Percentiles rank a stretch among this genome's conserved stretches.
Conservation (phyloP, 1,284 basidiomycete species). For the Cryptococcus wingfieldii region DNA sequence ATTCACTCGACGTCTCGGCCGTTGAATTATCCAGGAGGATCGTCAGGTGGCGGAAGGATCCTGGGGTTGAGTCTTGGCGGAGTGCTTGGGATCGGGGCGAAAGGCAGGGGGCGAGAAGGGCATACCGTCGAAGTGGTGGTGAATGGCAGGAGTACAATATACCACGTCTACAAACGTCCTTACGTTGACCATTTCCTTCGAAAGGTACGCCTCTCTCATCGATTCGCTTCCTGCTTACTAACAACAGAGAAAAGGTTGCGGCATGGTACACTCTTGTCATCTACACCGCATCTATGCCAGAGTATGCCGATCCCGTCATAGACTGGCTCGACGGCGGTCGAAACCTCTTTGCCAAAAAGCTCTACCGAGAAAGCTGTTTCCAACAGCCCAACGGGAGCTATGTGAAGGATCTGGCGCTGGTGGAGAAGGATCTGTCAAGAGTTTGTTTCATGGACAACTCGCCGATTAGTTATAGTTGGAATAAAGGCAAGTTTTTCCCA, state of each 20-base stretch:
- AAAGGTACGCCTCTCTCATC: conserved; percentile 60
- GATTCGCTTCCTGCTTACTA: neutral
- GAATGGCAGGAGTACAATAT: conserved; percentile 81
- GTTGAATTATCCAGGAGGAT: conserved; percentile 49
- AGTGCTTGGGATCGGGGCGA: conserved; percentile 33
- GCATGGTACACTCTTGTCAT: conserved; percentile 98
- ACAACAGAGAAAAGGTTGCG: conserved; percentile 64
- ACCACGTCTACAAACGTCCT: conserved; percentile 98
- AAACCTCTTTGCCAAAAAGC: conserved; percentile 76
- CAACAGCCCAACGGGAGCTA: conserved; percentile 87
- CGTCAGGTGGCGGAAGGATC: conserved; percentile 53
- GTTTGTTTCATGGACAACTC: conserved; percentile 97
- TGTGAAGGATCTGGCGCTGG: conserved; percentile 83
- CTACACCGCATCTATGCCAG: conserved; percentile 97
- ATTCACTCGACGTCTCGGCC: conserved; percentile 94
- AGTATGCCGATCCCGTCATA: conserved; percentile 99
- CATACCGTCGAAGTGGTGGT: conserved; percentile 95
- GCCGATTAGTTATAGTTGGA: conserved; percentile 84
- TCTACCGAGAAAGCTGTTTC: conserved; percentile 93
- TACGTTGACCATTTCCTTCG: conserved; percentile 93
- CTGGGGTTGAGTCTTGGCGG: conserved; percentile 60
- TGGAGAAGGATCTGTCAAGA: conserved; percentile 82
- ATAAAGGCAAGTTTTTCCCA: conserved; percentile 66
- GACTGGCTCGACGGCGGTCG: conserved; percentile 97
- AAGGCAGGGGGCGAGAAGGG: conserved; percentile 59